Evolutionary conservation across 2,329 filamentous ascomycete species (phyloP).

Genomic region (Cladophialophora yegresii): DNA sequence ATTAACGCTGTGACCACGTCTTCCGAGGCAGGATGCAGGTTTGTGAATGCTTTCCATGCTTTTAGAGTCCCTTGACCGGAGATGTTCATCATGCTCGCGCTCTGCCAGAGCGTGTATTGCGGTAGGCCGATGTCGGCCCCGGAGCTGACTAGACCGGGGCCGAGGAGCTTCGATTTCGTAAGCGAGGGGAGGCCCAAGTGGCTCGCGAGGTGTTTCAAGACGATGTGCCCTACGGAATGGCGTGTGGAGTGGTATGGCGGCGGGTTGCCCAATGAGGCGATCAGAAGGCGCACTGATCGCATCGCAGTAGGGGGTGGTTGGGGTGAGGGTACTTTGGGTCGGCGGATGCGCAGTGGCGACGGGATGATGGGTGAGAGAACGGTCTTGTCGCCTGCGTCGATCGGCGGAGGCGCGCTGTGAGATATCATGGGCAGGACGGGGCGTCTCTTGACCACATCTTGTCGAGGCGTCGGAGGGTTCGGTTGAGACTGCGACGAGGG

Average conservation of each 20-base stretch:
- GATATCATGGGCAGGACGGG: conserved; percentile 21
- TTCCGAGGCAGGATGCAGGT: conserved; percentile 36
- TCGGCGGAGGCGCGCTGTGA: neutral
- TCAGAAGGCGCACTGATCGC: conserved; percentile 60
- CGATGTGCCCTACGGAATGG: conserved; percentile 83
- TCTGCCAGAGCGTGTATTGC: conserved; percentile 71
- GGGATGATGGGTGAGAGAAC: conserved; percentile 23
- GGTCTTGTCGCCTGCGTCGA: neutral
- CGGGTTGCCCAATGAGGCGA: conserved; percentile 88
- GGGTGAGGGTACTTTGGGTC: conserved; percentile 6
- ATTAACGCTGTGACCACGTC: conserved; percentile 59
- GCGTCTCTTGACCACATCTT: conserved; percentile 27
- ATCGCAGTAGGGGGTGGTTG: conserved; percentile 9
- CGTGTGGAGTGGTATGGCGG: conserved; percentile 72
- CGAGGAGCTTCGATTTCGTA: conserved; percentile 47
- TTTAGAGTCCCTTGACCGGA: conserved; percentile 70
- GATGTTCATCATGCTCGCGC: conserved; percentile 78
- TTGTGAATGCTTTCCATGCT: conserved; percentile 61
- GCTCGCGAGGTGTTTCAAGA: conserved; percentile 64
- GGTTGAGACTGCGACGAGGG: too few relatives aligned
- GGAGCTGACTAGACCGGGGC: conserved; percentile 55
- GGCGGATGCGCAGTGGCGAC: conserved; percentile 25
- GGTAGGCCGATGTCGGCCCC: conserved; percentile 48
- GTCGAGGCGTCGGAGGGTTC: neutral
- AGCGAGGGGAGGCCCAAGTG: conserved; percentile 58